Conservation (phyloP, 2,329 filamentous ascomycete species). For the Fusarium sp. region DNA sequence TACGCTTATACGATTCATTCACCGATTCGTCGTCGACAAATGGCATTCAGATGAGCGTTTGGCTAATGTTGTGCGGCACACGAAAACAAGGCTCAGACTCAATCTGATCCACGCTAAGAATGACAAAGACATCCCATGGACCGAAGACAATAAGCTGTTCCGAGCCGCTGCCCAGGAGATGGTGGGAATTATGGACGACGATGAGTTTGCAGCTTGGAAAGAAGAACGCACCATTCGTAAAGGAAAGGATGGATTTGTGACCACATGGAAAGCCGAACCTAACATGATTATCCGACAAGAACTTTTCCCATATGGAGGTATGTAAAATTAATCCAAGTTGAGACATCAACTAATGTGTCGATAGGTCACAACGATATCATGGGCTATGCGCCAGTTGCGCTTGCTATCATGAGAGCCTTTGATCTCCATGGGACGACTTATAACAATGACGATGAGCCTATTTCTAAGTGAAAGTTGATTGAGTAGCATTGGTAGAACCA, state of each 20-base stretch:
- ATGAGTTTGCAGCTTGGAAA: conserved; percentile 58
- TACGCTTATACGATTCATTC: conserved; percentile 68
- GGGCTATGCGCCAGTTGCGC: conserved; percentile 70
- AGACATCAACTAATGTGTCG: neutral
- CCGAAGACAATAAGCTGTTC: conserved; percentile 74
- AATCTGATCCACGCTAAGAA: conserved; percentile 83
- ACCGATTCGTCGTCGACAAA: conserved; percentile 75
- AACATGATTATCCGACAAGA: conserved; percentile 65
- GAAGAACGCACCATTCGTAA: conserved; percentile 56
- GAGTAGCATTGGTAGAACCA: neutral
- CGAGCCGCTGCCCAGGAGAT: conserved; percentile 66
- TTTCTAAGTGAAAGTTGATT: neutral
- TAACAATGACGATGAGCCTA: conserved; percentile 13
- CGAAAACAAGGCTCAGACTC: conserved; percentile 68
- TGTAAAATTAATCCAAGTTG: conserved; percentile 40
- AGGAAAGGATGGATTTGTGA: conserved; percentile 61
- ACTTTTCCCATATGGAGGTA: conserved; percentile 65
- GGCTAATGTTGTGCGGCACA: conserved; percentile 63
- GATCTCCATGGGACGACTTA: conserved; percentile 54
- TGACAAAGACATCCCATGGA: conserved; percentile 84
- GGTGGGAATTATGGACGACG: conserved; percentile 51
- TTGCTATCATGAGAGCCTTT: conserved; percentile 75
- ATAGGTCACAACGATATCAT: conserved; percentile 77
- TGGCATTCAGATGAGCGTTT: conserved; percentile 82
- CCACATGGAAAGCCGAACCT: conserved; percentile 57